Percentiles rank a stretch among this genome's conserved stretches.
Evolutionary conservation across 345 rosid species (phyloP).

Genomic region (Sonneratia alba): DNA sequence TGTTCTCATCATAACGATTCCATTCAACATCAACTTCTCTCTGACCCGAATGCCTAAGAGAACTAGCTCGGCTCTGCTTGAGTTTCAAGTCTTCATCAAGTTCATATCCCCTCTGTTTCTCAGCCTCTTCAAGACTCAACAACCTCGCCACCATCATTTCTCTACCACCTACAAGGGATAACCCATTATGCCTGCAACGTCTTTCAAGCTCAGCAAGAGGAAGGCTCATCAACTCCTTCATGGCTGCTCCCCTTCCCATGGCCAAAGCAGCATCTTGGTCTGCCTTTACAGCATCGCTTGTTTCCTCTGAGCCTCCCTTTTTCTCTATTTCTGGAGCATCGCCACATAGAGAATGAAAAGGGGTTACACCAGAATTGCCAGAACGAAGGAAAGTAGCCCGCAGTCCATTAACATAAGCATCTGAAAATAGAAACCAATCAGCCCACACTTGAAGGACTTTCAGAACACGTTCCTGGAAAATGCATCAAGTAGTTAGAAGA

Average conservation of each 20-base stretch:
- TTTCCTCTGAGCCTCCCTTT: constrained; percentile 35
- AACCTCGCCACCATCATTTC: constrained; percentile 90
- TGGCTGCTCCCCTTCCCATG: constrained; percentile 92
- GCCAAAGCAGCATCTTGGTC: constrained; percentile 91
- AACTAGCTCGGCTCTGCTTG: constrained; percentile 41
- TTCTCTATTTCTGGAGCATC: constrained; percentile 84
- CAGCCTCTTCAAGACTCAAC: constrained; percentile 91
- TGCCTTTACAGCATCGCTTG: constrained; percentile 32
- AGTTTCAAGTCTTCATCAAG: constrained; percentile 61
- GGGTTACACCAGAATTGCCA: constrained; percentile 73
- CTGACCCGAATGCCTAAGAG: constrained; percentile 35
- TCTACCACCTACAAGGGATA: constrained; percentile 97
- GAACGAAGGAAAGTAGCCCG: constrained; percentile 92
- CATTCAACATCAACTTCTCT: constrained; percentile 45
- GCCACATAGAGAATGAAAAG: constrained; percentile 78
- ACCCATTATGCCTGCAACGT: constrained; percentile 94
- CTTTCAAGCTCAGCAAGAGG: constrained; percentile 89
- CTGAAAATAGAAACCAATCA: constrained; percentile 99
- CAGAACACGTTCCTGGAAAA: constrained; percentile 79
- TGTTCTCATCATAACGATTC: constrained; percentile 38
- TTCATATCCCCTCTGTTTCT: constrained; percentile 79
- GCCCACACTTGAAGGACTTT: constrained; percentile 99
- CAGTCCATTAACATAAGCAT: constrained; percentile 90
- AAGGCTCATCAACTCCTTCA: constrained; percentile 75
- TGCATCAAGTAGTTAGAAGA: not conserved